Base-by-base conservation (phyloP, 208 protist species). In the Trypanosoma rangeli region DNA sequence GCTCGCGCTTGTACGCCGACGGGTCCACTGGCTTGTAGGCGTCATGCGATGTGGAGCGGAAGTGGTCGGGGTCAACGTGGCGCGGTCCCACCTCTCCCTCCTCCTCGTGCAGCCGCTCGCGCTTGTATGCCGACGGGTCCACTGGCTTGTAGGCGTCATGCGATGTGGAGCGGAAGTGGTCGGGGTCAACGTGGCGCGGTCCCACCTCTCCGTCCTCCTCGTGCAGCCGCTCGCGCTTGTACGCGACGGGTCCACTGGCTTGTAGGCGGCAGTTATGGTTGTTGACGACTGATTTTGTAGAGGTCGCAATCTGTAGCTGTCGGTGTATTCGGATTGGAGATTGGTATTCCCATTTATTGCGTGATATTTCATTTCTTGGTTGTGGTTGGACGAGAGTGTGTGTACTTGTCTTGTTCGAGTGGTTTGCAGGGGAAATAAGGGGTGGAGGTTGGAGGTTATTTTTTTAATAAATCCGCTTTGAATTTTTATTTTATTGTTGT, bases 71-170 rank as follows among this genome's bases (percentile, higher is more conserved):
- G 48, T 74, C 48, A n/a, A 49, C 68, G 20, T 70, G 74, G 18
- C 74, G 68, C 0, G 42, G 42, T 26, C 26, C 52, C 26, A 37
- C 37, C 37, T 4, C 31, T 16, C 18, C 46, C 68, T 16, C 18
- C 52, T 54, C 68, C 48, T 24, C 39, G 20, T 13, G 10, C 2
- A 63, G 24, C 10, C 39, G 50, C 13, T 50, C 46, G 10, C 20
- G 46, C 13, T 50, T 50, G 46, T 50, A 50, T 50, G 46, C 46
- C 3, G 26, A 29, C 0, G 64, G 46, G 18, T 69, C 71, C 29
- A 71, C 48, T 12, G 63, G 39, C n/a, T 46, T 54, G 71, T 86
- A 93, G 3, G 37, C 22, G n/a, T 64, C 48, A 3, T 69, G 54
- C 20, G 42, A 54, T 24, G 55, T 64, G 1, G 65, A 57, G 26